Evolutionary conservation across 192 early-diverging fungal species (phyloP), one percentile per base, ranked within the genome.

Genomic region (Pilobolus umbonatus): DNA sequence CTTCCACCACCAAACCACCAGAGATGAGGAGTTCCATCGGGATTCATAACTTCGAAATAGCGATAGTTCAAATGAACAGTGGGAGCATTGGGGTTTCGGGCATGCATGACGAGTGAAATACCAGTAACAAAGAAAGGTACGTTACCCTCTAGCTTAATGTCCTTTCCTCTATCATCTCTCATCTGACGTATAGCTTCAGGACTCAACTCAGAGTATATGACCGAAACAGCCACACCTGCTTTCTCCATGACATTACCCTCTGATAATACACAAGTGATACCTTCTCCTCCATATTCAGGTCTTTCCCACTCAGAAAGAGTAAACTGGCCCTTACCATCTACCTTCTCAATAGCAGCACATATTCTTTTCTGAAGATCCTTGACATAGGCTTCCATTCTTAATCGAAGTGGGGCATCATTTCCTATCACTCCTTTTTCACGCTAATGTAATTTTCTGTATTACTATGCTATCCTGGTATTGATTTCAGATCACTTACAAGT

Each of bases 1-100:
- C 86, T 83, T 34, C 96, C 96, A 24, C 96, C 96, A 44, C 96
- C 96, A 71, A 97, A 99, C 96, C 96, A 99, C 55, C 82, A 88
- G 34, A 86, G 64, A 34, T 86, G 81, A 1, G 90, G 85, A 34
- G 82, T 72, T 2, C 68, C 73, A 26, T 77, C 80, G 3, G 62
- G 72, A 7, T 79, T 62, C 34, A 75, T 80, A 5, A 98, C 80
- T 55, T 99, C 96, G 81, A 99, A 96, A 70, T 97, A 96, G 5
- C 96, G 85, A 72, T 94, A 99, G 77, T 99, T 99, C 67, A 92
- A 80, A 62, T 99, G 96, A 7, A 92, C 85, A 0, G 96, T 99
- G 5, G 96, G 96, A 6, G 88, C 91, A 60, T 88, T 80, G 5
- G 95, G 95, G 71, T 98, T 98, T 67, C 86, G 85, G 15, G 93